Conservation (phyloP, 2,329 filamentous ascomycete genomes). For the Pseudocercospora musae region DNA sequence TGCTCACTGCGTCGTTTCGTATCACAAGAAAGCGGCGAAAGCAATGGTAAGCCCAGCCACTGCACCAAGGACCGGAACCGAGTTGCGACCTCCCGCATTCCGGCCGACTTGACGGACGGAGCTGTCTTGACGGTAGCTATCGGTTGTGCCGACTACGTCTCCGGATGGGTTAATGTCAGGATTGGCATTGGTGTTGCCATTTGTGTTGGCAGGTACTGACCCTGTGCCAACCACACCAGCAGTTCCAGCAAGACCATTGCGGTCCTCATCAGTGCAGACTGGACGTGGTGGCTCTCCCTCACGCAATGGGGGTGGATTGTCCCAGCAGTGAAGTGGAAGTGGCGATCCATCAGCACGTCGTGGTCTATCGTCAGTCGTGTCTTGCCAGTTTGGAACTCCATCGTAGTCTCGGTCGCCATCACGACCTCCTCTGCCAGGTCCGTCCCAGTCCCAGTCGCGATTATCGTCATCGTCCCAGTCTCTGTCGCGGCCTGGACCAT, state of each 20-base stretch:
- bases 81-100: constrained; percentile 8
- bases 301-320: not conserved
- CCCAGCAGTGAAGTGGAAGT: not conserved
- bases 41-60: constrained; percentile 5
- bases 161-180: not conserved
- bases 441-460: not conserved
- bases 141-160: not conserved
- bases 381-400: not conserved
- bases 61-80: constrained; percentile 4
- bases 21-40: constrained; percentile 8
- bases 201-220: not conserved
- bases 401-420: not conserved
- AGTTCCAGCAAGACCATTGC: not conserved
- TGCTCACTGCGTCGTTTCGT: not conserved
- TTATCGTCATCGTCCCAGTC: not conserved
- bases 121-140: not conserved
- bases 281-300: not conserved
- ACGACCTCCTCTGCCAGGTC: not conserved
- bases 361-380: not conserved
- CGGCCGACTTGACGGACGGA: not conserved
- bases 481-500: not conserved
- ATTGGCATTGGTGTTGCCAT: not conserved
- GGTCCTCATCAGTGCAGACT: not conserved
- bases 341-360: not conserved
- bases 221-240: not conserved